phyloP scores from a whole-genome alignment of 345 rosid species.

The Conringia planisiliqua region DNA sequence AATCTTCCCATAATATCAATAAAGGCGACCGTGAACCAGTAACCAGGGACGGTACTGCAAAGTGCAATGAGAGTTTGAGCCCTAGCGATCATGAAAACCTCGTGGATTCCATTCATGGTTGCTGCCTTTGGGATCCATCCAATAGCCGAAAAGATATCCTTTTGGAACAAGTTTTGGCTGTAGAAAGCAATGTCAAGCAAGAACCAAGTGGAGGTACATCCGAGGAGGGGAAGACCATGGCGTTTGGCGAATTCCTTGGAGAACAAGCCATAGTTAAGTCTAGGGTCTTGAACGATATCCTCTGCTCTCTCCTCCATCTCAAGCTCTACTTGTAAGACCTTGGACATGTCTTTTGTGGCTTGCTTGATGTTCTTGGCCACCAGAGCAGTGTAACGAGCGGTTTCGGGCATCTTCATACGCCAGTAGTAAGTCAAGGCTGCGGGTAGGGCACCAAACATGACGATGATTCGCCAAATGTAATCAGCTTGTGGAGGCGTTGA shows the following conservation, averaged over 20 bases:
- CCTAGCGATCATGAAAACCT: constrained; percentile 50
- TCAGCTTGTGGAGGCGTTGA: no score
- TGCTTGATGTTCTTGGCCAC: constrained; percentile 61
- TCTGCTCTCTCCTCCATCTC: constrained; percentile 45
- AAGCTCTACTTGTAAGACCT: constrained; percentile 59
- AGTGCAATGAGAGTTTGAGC: constrained; percentile 54
- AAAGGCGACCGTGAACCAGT: constrained; percentile 62
- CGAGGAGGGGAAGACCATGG: constrained; percentile 37
- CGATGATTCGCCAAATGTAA: no score
- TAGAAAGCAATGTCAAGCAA: constrained; percentile 5
- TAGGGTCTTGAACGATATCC: constrained; percentile 17
- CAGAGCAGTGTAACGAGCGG: neutral
- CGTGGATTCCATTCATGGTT: constrained; percentile 57
- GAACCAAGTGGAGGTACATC: constrained; percentile 15
- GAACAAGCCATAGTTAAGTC: constrained; percentile 47
- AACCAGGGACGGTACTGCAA: constrained; percentile 55
- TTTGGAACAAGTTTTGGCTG: no score
- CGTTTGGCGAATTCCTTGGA: constrained; percentile 36
- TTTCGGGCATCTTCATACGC: no score
- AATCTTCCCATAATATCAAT: constrained; percentile 61
- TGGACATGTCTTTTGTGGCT: constrained; percentile 68
- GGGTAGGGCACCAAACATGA: no score
- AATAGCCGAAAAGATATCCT: neutral
- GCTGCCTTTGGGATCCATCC: constrained; percentile 45
- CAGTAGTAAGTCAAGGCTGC: no score